These are phyloP conservation scores for Cladosporium sphaerospermum DNA, from an alignment of 2,329 filamentous ascomycete species.

Conservation along the genomic window DNA sequence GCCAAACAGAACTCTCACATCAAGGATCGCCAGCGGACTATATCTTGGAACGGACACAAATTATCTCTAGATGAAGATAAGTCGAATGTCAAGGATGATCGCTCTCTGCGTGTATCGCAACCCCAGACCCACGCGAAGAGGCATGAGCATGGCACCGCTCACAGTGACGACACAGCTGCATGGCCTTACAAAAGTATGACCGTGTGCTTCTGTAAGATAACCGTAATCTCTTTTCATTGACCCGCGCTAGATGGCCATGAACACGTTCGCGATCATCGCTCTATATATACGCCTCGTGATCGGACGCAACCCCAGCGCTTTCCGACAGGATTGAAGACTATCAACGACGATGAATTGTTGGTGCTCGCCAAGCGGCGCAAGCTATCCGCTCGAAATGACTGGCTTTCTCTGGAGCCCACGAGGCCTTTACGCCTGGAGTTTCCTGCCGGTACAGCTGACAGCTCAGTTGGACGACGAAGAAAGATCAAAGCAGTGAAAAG, in stretches of 20 bases:
- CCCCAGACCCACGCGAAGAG: no score
- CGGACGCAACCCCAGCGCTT: not conserved
- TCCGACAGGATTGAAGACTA: not conserved
- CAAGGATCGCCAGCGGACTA: no score
- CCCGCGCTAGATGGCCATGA: no score
- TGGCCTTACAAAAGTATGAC: no score
- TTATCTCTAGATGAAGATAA: no score
- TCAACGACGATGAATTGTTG: conserved; percentile 13
- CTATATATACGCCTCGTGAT: not conserved
- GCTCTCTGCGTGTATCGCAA: not conserved
- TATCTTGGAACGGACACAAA: no score
- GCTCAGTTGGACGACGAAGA: conserved; percentile 25
- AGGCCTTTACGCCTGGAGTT: conserved; percentile 24
- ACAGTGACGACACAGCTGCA: conserved; percentile 6
- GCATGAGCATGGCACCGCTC: not conserved
- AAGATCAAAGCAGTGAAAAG: conserved; percentile 18
- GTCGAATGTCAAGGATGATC: no score
- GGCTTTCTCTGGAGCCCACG: conserved; percentile 25
- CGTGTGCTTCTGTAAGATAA: no score
- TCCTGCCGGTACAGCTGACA: conserved; percentile 16
- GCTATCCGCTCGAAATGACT: conserved; percentile 26
- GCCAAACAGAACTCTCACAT: not conserved
- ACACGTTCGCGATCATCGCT: not conserved
- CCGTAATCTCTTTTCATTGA: no score
- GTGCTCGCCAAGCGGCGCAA: conserved; percentile 19